Conservation (phyloP, 1,284 basidiomycete genomes). For the Trichosporon coremiiforme region DNA sequence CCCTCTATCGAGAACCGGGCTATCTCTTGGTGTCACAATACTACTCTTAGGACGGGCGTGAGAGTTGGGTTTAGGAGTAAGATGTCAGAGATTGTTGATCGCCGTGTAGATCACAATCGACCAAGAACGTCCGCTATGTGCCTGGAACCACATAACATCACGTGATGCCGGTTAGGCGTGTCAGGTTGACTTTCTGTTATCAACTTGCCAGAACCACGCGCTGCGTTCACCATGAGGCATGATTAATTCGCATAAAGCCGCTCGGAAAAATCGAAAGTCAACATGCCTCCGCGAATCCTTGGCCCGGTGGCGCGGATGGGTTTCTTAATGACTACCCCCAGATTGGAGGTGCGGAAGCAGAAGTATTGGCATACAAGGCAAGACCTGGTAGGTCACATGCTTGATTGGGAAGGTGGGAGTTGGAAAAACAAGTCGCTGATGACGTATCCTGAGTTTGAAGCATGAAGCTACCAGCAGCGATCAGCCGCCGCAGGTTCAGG, state of each 20-base stretch:
- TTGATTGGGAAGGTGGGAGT: conserved; percentile 2
- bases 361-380: not conserved
- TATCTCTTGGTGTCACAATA: too few relatives aligned
- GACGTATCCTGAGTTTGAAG: conserved; percentile 15
- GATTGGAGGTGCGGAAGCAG: not conserved
- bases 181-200: not conserved
- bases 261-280: not conserved
- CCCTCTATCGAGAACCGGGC: too few relatives aligned
- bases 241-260: not conserved
- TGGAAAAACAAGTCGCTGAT: not conserved
- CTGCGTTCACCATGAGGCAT: not conserved
- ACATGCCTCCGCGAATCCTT: not conserved
- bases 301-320: not conserved
- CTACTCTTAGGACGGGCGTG: too few relatives aligned
- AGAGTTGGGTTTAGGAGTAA: too few relatives aligned
- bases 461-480: not conserved
- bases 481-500: not conserved
- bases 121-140: not conserved
- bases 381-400: not conserved
- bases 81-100: too few relatives aligned
- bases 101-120: too few relatives aligned
- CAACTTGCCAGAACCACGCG: not conserved
- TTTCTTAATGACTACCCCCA: not conserved
- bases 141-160: conserved; percentile 8
- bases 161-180: not conserved